These are phyloP conservation scores for Fusarium oxysporum DNA, from an alignment of 2,329 filamentous ascomycete species.

Conservation along the genomic window DNA sequence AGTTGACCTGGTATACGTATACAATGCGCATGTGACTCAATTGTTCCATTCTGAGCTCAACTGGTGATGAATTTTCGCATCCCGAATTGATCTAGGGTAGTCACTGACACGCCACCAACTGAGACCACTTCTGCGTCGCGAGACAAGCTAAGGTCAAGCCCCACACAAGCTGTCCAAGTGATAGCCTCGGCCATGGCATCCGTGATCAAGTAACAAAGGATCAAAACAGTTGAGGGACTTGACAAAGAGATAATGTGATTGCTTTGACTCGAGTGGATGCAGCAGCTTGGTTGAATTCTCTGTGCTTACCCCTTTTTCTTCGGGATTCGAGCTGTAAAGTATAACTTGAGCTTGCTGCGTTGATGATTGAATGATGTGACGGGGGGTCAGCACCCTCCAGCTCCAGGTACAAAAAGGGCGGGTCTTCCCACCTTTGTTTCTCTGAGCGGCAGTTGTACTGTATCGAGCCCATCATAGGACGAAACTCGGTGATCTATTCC, in stretches of 20 bases:
- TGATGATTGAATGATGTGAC: constrained; percentile 40
- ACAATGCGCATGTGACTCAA: constrained; percentile 6
- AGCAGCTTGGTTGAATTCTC: not conserved
- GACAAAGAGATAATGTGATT: constrained; percentile 5
- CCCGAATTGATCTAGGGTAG: constrained; percentile 31
- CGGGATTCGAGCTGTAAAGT: not conserved
- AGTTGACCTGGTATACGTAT: not conserved
- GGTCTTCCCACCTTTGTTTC: constrained; percentile 45
- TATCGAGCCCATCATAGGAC: constrained; percentile 41
- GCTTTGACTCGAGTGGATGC: too few species aligned
- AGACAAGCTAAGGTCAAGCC: constrained; percentile 14
- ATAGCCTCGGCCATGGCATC: constrained; percentile 29
- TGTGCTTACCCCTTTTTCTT: not conserved
- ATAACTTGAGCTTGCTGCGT: not conserved
- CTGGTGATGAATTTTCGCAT: constrained; percentile 8
- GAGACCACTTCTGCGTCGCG: constrained; percentile 32
- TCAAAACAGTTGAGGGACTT: not conserved
- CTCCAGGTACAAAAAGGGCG: constrained; percentile 49
- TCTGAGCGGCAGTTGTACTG: constrained; percentile 37
- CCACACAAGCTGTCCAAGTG: constrained; percentile 35
- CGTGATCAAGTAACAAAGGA: constrained; percentile 2
- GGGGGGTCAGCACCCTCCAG: not conserved
- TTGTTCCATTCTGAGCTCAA: not conserved
- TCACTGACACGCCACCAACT: constrained; percentile 32
- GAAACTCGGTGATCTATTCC: constrained; percentile 12